Evolutionary conservation across 305 asterid species (phyloP).

Genomic region (Rubia peregrina): DNA sequence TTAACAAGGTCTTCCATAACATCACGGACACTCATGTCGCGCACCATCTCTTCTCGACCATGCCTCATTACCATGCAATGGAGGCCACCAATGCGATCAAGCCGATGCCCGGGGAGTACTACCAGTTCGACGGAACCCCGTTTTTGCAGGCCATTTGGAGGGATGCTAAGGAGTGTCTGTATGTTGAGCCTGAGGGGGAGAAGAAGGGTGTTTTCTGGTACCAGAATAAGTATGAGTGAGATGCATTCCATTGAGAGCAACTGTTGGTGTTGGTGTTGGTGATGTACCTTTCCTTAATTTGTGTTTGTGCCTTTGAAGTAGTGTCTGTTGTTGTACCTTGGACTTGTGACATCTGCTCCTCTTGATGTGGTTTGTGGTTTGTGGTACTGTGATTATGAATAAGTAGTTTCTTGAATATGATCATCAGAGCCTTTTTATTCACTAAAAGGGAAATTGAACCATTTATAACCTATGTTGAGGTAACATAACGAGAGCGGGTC

Average conservation of each 20-base stretch:
- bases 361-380: neutral
- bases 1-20: slow-evolving; percentile 62
- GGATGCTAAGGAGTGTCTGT: slow-evolving; percentile 59
- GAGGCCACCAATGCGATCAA: slow-evolving; percentile 60
- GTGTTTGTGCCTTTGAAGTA: neutral
- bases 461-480: neutral
- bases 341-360: neutral
- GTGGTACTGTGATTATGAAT: neutral
- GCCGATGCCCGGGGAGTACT: slow-evolving; percentile 52
- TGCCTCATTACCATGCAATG: slow-evolving; percentile 73
- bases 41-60: slow-evolving; percentile 61
- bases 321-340: neutral
- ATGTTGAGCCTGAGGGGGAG: slow-evolving; percentile 49
- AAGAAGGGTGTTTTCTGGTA: slow-evolving; percentile 66
- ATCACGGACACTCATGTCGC: slow-evolving; percentile 64
- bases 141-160: slow-evolving; percentile 63
- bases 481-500: too few species aligned
- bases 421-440: neutral
- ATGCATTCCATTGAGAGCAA: neutral
- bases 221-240: slow-evolving; percentile 40
- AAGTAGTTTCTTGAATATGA: neutral
- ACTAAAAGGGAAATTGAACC: neutral
- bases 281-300: neutral
- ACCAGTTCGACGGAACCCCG: slow-evolving; percentile 52
- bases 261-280: neutral